Conservation (phyloP, 2,329 filamentous ascomycete genomes). For the Verticillium albo-atrum region DNA sequence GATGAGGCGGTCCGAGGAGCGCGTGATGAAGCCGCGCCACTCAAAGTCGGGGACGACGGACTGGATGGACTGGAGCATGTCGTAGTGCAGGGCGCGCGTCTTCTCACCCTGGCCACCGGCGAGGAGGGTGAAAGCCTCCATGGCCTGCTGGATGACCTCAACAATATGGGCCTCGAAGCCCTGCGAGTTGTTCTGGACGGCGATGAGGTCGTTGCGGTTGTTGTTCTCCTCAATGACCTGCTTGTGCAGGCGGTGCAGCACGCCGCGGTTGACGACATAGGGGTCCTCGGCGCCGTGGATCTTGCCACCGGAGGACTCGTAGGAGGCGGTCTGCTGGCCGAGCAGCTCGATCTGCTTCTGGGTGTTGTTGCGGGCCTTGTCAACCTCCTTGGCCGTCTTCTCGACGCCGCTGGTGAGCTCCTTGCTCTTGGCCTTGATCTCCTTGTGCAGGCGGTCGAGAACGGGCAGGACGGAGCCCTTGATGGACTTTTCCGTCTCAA, state of each 20-base stretch:
- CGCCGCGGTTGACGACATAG: conserved; percentile 78
- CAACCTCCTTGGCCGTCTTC: conserved; percentile 85
- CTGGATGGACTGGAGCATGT: conserved; percentile 75
- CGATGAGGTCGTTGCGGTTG: conserved; percentile 84
- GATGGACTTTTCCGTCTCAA: conserved; percentile 86
- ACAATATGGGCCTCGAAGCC: conserved; percentile 85
- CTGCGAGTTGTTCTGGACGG: conserved; percentile 86
- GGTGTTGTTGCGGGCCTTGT: conserved; percentile 78
- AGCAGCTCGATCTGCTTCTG: conserved; percentile 97
- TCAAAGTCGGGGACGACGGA: conserved; percentile 81
- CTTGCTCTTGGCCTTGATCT: conserved; percentile 96
- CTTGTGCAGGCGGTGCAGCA: conserved; percentile 79
- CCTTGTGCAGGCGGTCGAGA: conserved; percentile 85
- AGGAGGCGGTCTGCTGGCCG: conserved; percentile 76
- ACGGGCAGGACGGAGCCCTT: conserved; percentile 83
- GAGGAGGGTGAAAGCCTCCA: conserved; percentile 80
- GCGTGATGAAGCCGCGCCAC: conserved; percentile 78
- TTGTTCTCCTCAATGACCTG: conserved; percentile 96
- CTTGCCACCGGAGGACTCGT: conserved; percentile 70
- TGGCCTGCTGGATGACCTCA: conserved; percentile 73
- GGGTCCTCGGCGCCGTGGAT: conserved; percentile 74
- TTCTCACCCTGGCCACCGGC: conserved; percentile 78
- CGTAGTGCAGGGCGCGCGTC: conserved; percentile 72
- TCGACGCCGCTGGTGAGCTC: conserved; percentile 76
- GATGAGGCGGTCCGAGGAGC: conserved; percentile 69